These are phyloP conservation scores for Penicillium sumatraense DNA, from an alignment of 2,329 filamentous ascomycete species.

Conservation along the genomic window DNA sequence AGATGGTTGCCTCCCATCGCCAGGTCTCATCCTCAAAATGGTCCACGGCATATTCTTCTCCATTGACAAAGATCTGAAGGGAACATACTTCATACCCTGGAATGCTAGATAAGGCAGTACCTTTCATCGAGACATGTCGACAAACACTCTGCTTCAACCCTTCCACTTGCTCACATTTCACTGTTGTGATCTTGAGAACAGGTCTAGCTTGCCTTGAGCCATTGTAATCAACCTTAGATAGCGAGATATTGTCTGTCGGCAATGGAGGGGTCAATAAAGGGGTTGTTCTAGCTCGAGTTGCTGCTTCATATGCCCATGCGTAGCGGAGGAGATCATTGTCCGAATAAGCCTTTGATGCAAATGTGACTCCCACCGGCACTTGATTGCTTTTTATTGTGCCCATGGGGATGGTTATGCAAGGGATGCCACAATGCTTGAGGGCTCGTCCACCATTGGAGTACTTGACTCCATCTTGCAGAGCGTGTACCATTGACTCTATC, in stretches of 20 bases:
- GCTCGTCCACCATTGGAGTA: conserved; percentile 56
- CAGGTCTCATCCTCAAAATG: not conserved
- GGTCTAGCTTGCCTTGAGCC: not conserved
- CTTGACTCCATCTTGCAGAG: conserved; percentile 53
- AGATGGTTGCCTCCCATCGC: conserved; percentile 1
- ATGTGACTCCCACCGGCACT: conserved; percentile 34
- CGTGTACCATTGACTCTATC: conserved; percentile 34
- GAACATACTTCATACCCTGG: not conserved
- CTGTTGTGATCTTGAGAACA: not conserved
- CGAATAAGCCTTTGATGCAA: conserved; percentile 29
- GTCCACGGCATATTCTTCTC: not conserved
- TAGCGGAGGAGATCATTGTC: conserved; percentile 29
- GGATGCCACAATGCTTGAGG: conserved; percentile 32
- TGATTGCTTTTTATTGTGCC: conserved; percentile 25
- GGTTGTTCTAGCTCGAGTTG: not conserved
- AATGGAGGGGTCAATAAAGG: conserved; percentile 5
- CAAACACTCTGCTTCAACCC: not conserved
- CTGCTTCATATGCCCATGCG: conserved; percentile 30
- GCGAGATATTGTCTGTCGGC: conserved; percentile 3
- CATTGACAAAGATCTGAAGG: conserved; percentile 4
- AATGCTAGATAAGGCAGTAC: conserved; percentile 2
- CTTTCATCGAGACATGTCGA: conserved; percentile 1
- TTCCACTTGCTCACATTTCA: not conserved
- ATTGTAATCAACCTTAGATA: not conserved
- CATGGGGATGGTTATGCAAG: conserved; percentile 33